Conservation (phyloP, 106 monocot genomes). For the Cymbidium sinense region DNA sequence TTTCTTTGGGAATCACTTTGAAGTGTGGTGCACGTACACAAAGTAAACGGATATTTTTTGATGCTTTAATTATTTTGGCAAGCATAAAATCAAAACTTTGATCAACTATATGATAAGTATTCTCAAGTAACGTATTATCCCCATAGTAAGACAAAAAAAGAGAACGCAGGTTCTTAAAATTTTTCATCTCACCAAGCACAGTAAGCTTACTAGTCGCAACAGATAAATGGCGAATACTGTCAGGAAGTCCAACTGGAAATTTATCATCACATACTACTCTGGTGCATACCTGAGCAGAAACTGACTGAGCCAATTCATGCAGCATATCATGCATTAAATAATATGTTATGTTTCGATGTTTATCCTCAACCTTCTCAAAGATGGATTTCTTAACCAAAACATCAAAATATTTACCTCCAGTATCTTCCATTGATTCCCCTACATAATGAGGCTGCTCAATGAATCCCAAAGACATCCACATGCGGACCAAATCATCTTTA, state of each 20-base stretch:
- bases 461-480: constrained; percentile 52
- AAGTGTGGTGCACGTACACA: neutral
- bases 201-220: constrained; percentile 1
- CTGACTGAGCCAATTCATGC: constrained; percentile 27
- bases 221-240: constrained; percentile 19
- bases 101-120: neutral
- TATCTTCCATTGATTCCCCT: constrained; percentile 19
- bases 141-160: constrained; percentile 4
- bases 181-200: neutral
- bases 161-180: constrained; percentile 8
- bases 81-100: neutral
- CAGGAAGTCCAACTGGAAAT: neutral
- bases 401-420: constrained; percentile 23
- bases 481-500: constrained; percentile 20
- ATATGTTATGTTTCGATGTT: neutral
- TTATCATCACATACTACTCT: constrained; percentile 3
- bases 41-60: neutral
- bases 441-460: constrained; percentile 11
- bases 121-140: neutral
- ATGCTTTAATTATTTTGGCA: constrained; percentile 6
- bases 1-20: constrained; percentile 6
- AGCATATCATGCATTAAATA: constrained; percentile 39
- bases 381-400: constrained; percentile 17
- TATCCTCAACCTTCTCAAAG: constrained; percentile 14
- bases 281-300: constrained; percentile 19